Conservation (phyloP, 352 stramenopile species). For the Phytophthora boehmeriae region DNA sequence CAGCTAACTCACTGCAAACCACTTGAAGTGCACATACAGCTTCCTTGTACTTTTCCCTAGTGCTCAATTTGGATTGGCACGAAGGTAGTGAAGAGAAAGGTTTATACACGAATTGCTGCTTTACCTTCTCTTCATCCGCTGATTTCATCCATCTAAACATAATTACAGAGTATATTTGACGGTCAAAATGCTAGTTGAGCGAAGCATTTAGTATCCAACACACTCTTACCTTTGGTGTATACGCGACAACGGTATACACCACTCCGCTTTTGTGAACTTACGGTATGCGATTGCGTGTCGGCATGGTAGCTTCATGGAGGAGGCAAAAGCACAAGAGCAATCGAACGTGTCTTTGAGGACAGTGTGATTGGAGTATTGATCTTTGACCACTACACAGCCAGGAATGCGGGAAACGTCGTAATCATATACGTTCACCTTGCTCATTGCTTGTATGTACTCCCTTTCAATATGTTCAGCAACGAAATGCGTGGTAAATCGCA, state of each 20-base stretch:
- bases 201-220: too few relatives aligned
- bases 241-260: too few relatives aligned
- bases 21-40: conserved; percentile 5
- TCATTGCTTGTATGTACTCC: conserved; percentile 9
- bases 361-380: not conserved
- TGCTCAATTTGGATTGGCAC: too few relatives aligned
- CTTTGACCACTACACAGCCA: not conserved
- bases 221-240: too few relatives aligned
- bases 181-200: too few relatives aligned
- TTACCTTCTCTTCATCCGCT: too few relatives aligned
- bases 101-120: too few relatives aligned
- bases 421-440: conserved; percentile 10
- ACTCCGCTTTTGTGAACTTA: conserved; percentile 1
- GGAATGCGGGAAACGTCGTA: not conserved
- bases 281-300: conserved; percentile 28
- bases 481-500: conserved; percentile 24
- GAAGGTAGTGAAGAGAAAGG: too few relatives aligned
- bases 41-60: conserved; percentile 15
- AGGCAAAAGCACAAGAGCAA: conserved; percentile 26
- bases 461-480: conserved; percentile 21
- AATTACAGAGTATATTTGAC: too few relatives aligned
- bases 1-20: conserved; percentile 7
- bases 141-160: too few relatives aligned
- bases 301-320: conserved; percentile 19
- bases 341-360: conserved; percentile 1